These are phyloP conservation scores for Salix dunnii DNA, from an alignment of 345 rosid genomes.

Conservation along the genomic window DNA sequence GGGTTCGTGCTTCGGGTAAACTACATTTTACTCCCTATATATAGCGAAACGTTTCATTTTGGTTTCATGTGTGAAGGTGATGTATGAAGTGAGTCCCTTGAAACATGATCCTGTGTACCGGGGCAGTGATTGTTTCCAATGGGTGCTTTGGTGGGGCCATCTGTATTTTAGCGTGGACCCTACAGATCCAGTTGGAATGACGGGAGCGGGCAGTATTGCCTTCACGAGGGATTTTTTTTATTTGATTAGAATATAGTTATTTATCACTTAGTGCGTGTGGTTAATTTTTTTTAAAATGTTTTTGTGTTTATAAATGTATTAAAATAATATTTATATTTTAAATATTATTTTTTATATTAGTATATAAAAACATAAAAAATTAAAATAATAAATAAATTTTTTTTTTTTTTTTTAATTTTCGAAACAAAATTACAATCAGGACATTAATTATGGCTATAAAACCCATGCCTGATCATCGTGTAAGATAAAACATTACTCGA, in stretches of 20 bases:
- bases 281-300: too few relatives aligned
- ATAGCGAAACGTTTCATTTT: background rate
- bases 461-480: background rate
- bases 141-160: background rate
- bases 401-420: too few relatives aligned
- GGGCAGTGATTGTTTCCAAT: background rate
- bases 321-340: too few relatives aligned
- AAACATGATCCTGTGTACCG: constrained; percentile 9
- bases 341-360: too few relatives aligned
- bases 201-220: background rate
- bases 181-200: background rate
- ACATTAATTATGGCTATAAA: too few relatives aligned
- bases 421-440: too few relatives aligned
- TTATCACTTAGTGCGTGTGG: too few relatives aligned
- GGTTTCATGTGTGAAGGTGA: background rate
- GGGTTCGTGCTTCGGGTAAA: background rate
- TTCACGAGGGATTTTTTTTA: background rate
- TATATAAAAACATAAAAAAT: too few relatives aligned
- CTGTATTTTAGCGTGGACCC: background rate
- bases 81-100: background rate
- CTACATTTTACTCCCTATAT: background rate
- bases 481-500: background rate
- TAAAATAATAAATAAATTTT: too few relatives aligned
- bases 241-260: background rate
- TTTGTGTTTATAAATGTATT: too few relatives aligned